Conservation (phyloP, 371 early-diverging fungal species). For the Enteropsectra breve region DNA sequence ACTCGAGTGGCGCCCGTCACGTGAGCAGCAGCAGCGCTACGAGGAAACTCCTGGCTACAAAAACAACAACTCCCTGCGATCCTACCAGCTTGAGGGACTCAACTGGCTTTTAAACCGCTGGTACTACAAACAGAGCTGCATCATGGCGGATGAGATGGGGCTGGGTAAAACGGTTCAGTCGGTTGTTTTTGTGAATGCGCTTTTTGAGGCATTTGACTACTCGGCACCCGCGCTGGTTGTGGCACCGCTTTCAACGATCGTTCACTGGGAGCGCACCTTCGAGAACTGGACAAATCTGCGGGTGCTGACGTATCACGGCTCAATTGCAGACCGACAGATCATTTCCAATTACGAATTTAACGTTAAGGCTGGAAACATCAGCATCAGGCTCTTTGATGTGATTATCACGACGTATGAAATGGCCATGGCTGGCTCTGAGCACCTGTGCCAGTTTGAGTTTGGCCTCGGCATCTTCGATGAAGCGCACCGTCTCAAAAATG, state of each 20-base stretch:
- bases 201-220: slow-evolving; percentile 72
- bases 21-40: slow-evolving; percentile 47
- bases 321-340: slow-evolving; percentile 67
- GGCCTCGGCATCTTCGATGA: slow-evolving; percentile 91
- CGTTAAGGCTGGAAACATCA: slow-evolving; percentile 65
- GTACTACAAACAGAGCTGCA: slow-evolving; percentile 85
- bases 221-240: slow-evolving; percentile 77
- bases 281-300: slow-evolving; percentile 79
- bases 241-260: slow-evolving; percentile 87
- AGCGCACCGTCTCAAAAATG: slow-evolving; percentile 97
- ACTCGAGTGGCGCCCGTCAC: slow-evolving; percentile 56
- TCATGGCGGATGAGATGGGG: slow-evolving; percentile 97
- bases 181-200: slow-evolving; percentile 75
- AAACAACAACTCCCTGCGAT: slow-evolving; percentile 69
- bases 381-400: slow-evolving; percentile 71
- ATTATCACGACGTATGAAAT: slow-evolving; percentile 95
- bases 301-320: slow-evolving; percentile 79
- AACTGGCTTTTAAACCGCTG: slow-evolving; percentile 92
- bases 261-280: slow-evolving; percentile 90
- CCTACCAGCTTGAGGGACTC: slow-evolving; percentile 84
- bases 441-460: slow-evolving; percentile 76
- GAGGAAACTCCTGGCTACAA: slow-evolving; percentile 44
- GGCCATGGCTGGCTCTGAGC: slow-evolving; percentile 73
- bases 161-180: slow-evolving; percentile 94
- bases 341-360: slow-evolving; percentile 66